phyloP scores from a whole-genome alignment of 495 filamentous ascomycete genomes.

The Apiosordaria backusii region DNA sequence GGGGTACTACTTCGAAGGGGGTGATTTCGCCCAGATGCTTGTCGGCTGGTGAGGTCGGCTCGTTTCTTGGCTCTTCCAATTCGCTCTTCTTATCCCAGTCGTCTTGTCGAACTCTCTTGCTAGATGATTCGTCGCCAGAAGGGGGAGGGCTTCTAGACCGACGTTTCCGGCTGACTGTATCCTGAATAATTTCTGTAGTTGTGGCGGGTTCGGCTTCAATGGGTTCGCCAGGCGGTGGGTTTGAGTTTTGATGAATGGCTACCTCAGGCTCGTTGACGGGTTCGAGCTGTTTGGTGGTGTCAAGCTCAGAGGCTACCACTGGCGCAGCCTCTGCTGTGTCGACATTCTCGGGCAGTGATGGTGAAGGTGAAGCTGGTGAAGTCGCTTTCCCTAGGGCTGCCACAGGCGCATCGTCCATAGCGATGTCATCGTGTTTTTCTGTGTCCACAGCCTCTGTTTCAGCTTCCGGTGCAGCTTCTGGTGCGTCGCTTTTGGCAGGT shows the following conservation, averaged over 20 bases:
- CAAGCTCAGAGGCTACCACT: not conserved
- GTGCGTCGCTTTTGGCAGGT: too few species aligned
- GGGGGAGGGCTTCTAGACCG: constrained; percentile 62
- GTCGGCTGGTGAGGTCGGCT: not conserved
- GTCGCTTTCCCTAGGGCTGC: not conserved
- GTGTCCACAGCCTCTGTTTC: not conserved
- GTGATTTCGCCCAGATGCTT: not conserved
- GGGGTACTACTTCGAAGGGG: not conserved
- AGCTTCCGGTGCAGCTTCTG: too few species aligned
- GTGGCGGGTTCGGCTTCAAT: constrained; percentile 8
- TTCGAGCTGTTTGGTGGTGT: not conserved
- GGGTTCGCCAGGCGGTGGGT: constrained; percentile 16
- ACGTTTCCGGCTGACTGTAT: constrained; percentile 69
- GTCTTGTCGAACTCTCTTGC: constrained; percentile 43
- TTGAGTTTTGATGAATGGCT: constrained; percentile 18
- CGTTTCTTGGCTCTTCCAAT: not conserved
- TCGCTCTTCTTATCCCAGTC: constrained; percentile 8
- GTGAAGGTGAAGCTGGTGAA: not conserved
- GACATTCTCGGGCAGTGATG: not conserved
- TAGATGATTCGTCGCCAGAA: constrained; percentile 42
- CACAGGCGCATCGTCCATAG: not conserved
- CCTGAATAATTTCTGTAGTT: constrained; percentile 44
- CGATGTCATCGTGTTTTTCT: not conserved
- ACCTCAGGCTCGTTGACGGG: constrained; percentile 8
- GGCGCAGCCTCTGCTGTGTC: not conserved